Percentiles rank a stretch among this genome's conserved stretches.
Conservation (phyloP, 225 moss, liverwort and hornwort species). For the Ulota crispa region DNA sequence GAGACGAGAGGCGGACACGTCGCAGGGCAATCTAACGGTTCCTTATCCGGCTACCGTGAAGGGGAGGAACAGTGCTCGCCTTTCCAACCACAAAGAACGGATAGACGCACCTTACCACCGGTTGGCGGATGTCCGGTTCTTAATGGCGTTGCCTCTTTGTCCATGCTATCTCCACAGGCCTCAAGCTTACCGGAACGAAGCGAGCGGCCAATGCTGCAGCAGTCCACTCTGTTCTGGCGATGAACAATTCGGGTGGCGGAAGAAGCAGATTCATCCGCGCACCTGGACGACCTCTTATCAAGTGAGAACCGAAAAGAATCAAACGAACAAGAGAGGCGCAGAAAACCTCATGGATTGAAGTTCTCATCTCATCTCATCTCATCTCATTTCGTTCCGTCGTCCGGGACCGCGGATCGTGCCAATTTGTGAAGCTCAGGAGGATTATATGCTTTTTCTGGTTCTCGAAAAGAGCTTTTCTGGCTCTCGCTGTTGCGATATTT, state of each 20-base stretch:
- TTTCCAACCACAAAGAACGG: slow-evolving; percentile 50
- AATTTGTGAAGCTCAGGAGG: background rate
- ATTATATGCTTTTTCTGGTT: background rate
- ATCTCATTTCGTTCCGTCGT: slow-evolving; percentile 32
- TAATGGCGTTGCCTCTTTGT: background rate
- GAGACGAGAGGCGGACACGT: slow-evolving; percentile 43
- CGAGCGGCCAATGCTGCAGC: slow-evolving; percentile 17
- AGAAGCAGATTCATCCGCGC: slow-evolving; percentile 34
- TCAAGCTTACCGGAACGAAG: slow-evolving; percentile 1
- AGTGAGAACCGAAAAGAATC: slow-evolving; percentile 22
- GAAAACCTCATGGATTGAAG: slow-evolving; percentile 26
- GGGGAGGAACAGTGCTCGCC: background rate
- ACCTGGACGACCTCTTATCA: background rate
- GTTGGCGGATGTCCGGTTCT: slow-evolving; percentile 40
- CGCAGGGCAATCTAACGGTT: slow-evolving; percentile 32
- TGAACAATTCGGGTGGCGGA: slow-evolving; percentile 16
- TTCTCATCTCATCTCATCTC: slow-evolving; percentile 25
- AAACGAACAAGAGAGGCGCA: background rate
- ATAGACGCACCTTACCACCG: slow-evolving; percentile 34
- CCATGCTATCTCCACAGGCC: slow-evolving; percentile 14
- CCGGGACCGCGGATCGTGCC: background rate
- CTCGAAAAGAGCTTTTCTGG: background rate
- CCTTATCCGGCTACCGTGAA: slow-evolving; percentile 34
- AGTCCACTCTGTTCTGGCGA: background rate
- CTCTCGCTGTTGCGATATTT: background rate